Percentiles rank a stretch among this genome's conserved stretches.
Evolutionary conservation across 2,329 filamentous ascomycete genomes (phyloP).

Genomic region (Penicillium sp.): DNA sequence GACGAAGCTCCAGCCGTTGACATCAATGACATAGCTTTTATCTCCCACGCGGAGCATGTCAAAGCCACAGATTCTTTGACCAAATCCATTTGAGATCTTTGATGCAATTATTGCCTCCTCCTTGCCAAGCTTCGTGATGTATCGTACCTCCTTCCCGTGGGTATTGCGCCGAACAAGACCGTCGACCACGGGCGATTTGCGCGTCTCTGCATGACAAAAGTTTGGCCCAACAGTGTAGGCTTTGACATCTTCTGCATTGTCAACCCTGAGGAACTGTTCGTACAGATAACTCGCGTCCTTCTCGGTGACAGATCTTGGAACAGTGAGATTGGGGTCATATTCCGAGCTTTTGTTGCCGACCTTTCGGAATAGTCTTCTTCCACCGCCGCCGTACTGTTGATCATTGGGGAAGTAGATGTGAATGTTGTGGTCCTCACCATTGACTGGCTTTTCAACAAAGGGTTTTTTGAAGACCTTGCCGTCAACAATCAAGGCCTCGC

Average conservation of each 20-base stretch:
- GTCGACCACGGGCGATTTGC: constrained; percentile 96
- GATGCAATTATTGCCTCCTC: constrained; percentile 84
- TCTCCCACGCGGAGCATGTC: constrained; percentile 85
- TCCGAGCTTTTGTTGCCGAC: constrained; percentile 99
- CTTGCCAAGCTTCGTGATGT: constrained; percentile 79
- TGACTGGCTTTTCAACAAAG: constrained; percentile 98
- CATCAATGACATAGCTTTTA: constrained; percentile 95
- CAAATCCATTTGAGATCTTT: constrained; percentile 87
- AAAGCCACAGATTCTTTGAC: constrained; percentile 93
- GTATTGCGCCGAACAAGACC: constrained; percentile 94
- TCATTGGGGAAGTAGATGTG: constrained; percentile 89
- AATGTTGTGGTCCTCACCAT: constrained; percentile 97
- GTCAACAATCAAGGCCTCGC: constrained; percentile 84
- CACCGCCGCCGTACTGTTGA: constrained; percentile 76
- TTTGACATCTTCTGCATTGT: constrained; percentile 97
- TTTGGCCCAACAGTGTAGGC: constrained; percentile 92
- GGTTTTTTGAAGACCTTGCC: constrained; percentile 80
- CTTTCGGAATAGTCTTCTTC: constrained; percentile 89
- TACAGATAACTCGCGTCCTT: constrained; percentile 85
- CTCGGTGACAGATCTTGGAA: constrained; percentile 80
- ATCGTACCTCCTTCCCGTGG: constrained; percentile 94
- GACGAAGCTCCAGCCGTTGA: constrained; percentile 99
- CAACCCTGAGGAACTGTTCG: constrained; percentile 93
- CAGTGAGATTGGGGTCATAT: constrained; percentile 72
- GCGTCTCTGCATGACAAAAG: constrained; percentile 94